Conservation (phyloP, 768 basidiomycete genomes). For the Ramaria rubella region DNA sequence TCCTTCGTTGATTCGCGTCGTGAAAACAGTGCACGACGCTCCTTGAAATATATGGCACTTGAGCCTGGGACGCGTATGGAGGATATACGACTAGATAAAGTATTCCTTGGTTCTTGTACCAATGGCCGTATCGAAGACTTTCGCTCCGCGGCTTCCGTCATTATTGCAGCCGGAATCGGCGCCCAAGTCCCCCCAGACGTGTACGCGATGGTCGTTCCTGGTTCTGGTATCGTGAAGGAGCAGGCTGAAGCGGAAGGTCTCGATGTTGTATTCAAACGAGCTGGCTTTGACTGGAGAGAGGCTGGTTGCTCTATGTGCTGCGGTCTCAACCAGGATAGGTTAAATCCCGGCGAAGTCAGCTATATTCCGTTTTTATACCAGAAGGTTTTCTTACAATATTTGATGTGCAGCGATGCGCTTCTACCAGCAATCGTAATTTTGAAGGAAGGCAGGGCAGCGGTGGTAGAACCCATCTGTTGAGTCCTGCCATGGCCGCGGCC, state of each 20-base stretch:
- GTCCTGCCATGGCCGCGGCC: slow-evolving; percentile 89
- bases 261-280: slow-evolving; percentile 78
- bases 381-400: not conserved
- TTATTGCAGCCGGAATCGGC: slow-evolving; percentile 65
- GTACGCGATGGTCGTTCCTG: slow-evolving; percentile 87
- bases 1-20: slow-evolving; percentile 57
- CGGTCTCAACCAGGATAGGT: slow-evolving; percentile 92
- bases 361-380: not conserved
- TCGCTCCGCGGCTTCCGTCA: slow-evolving; percentile 74
- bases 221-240: slow-evolving; percentile 83
- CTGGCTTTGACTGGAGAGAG: slow-evolving; percentile 93
- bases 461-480: slow-evolving; percentile 83
- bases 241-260: slow-evolving; percentile 89
- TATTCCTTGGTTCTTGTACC: slow-evolving; percentile 93
- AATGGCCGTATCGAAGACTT: slow-evolving; percentile 93
- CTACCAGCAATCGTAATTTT: slow-evolving; percentile 90
- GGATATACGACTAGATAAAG: slow-evolving; percentile 75
- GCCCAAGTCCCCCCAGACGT: slow-evolving; percentile 69
- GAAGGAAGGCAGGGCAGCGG: slow-evolving; percentile 86
- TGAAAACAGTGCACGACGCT: slow-evolving; percentile 63
- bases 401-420: slow-evolving; percentile 64
- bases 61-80: slow-evolving; percentile 71
- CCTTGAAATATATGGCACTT: slow-evolving; percentile 85
- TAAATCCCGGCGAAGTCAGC: slow-evolving; percentile 52
- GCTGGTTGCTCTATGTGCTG: slow-evolving; percentile 96